Evolutionary conservation across 768 basidiomycete genomes (phyloP), one percentile per base, ranked within the genome.

Genomic region (Rhodotorula taiwanensis): DNA sequence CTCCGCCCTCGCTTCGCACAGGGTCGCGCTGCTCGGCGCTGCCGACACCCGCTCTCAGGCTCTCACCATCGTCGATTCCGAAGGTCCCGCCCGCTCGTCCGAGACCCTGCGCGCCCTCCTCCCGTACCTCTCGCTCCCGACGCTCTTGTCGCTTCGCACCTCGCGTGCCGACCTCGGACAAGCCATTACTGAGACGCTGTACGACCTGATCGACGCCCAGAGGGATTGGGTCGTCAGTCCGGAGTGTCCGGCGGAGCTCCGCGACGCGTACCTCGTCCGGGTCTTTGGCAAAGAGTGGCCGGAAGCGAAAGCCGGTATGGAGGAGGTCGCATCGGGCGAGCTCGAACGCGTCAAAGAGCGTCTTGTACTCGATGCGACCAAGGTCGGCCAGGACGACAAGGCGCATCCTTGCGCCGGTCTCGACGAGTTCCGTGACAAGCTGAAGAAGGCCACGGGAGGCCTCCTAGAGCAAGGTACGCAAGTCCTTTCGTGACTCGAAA

Each of bases 221-320:
- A 33, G 52, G 27, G 60, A 61, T n/a, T 61, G 21, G 21, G 34
- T 47, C 34, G 31, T 27, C 25, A 16, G 21, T 14, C 31, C 7
- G 14, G 50, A 9, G 47, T 55, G 60, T 41, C 52, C 44, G 14
- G 8, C n/a, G 5, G 34, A 18, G 11, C 10, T 39, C 11, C 30
- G 41, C 21, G 60, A 61, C 39, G 42, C 16, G 27, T 60, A 36
- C 51, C 52, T 60, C 48, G 57, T 58, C 2, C 36, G 23, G 14
- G 49, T 51, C 6, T 39, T 58, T 15, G 23, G 23, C 27, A 28
- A 1, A 20, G 57, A 28, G 5, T 42, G 41, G 36, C 14, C 25
- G 8, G 23, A 21, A 6, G 13, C 25, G 49, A 25, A 30, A 41
- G 39, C 14, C 33, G 48, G 31, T 31, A 25, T n/a, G 20, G 20